A percentile compares a stretch with the other conserved stretches of the same genome.
phyloP scores from a whole-genome alignment of 2,329 filamentous ascomycete genomes.

The Rhynchosporium graminicola region DNA sequence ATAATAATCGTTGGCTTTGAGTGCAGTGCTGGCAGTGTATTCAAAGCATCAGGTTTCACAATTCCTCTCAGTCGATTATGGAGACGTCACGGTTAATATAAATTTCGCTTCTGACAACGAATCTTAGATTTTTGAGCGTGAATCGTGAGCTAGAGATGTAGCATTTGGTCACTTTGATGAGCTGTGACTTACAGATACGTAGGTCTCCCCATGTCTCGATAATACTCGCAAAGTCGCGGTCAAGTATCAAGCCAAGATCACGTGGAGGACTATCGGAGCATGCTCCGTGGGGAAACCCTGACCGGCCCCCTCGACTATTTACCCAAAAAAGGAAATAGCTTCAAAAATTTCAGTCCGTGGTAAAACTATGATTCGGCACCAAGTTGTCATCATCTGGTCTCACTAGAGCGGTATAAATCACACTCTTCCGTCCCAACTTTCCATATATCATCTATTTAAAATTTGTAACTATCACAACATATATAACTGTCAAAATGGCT shows the following conservation, averaged over 20 bases:
- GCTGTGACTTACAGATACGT: neutral
- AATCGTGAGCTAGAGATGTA: too few species aligned
- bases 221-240: neutral
- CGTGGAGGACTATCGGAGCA: conserved; percentile 4
- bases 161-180: neutral
- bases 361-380: conserved; percentile 8
- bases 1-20: too few species aligned
- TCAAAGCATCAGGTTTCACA: too few species aligned
- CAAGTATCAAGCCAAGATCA: neutral
- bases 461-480: neutral
- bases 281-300: conserved; percentile 1
- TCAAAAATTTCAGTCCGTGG: conserved; percentile 21
- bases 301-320: conserved; percentile 34
- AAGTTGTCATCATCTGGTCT: conserved; percentile 19
- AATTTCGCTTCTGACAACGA: too few species aligned
- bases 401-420: neutral
- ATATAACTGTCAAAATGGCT: conserved; percentile 22
- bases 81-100: too few species aligned
- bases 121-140: too few species aligned
- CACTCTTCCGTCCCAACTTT: neutral
- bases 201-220: neutral
- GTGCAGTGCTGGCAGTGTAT: too few species aligned
- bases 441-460: neutral
- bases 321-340: conserved; percentile 31
- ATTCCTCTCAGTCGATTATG: too few species aligned